Evolutionary conservation across 306 rosid species (phyloP).

Genomic region (Quercus wislizeni): DNA sequence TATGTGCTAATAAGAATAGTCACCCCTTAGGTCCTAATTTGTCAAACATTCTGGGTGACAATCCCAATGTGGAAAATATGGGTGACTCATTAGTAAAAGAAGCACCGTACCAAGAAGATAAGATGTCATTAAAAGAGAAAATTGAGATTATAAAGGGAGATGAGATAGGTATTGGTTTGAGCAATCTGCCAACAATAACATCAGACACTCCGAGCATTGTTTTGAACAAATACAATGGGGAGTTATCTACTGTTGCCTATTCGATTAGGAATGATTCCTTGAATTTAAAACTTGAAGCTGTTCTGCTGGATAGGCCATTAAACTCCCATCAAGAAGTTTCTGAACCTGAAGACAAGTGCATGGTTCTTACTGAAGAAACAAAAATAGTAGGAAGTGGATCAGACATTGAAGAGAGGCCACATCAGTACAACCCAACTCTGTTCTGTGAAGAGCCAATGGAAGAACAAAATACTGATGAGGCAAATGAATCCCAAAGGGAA

Average conservation of each 20-base stretch:
- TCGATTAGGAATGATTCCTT: slow-evolving; percentile 19
- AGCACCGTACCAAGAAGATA: slow-evolving; percentile 22
- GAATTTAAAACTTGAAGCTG: slow-evolving; percentile 26
- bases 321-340: slow-evolving; percentile 18
- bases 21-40: slow-evolving; percentile 8
- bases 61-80: slow-evolving; percentile 18
- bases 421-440: slow-evolving; percentile 22
- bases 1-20: background rate
- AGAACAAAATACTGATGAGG: slow-evolving; percentile 18
- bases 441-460: slow-evolving; percentile 17
- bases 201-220: slow-evolving; percentile 6
- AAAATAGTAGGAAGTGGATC: slow-evolving; percentile 18
- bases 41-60: background rate
- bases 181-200: slow-evolving; percentile 1
- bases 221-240: slow-evolving; percentile 7
- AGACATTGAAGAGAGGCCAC: slow-evolving; percentile 30
- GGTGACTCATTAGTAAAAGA: slow-evolving; percentile 26
- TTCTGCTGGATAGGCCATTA: slow-evolving; percentile 7
- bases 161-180: slow-evolving; percentile 18
- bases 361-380: slow-evolving; percentile 27
- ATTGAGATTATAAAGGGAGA: slow-evolving; percentile 19
- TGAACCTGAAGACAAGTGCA: slow-evolving; percentile 33
- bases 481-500: background rate
- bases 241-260: slow-evolving; percentile 21
- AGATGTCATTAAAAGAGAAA: background rate